Base-by-base conservation (phyloP, 2,329 filamentous ascomycete species). In the Claviceps citrina region DNA sequence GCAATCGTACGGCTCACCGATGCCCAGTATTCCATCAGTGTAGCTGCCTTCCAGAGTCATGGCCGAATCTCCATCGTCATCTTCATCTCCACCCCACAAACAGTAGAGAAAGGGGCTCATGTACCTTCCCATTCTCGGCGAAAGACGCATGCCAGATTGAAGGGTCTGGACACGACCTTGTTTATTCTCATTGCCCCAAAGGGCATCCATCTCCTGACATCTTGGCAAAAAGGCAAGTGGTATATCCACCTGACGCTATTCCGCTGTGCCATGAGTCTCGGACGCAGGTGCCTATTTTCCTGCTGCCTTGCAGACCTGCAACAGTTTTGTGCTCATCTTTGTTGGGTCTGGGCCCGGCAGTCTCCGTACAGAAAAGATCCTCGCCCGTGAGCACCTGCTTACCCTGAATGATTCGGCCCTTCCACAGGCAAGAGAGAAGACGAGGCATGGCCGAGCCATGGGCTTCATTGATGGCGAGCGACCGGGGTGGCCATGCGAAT, bases 381-480 rank as follows among this genome's bases (percentile, higher is more conserved):
- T n/a, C n/a, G n/a, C n/a, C n/a, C n/a, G n/a, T n/a, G n/a, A n/a
- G n/a, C n/a, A n/a, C n/a, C n/a, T n/a, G n/a, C n/a, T n/a, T n/a
- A n/a, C n/a, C n/a, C n/a, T n/a, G n/a, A 18, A 22, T 18, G 12
- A 37, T 42, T 42, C 35, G 40, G 40, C 19, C 35, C 35, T 38
- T 38, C 18, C 35, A 38, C n/a, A 36, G 12, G 22, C 13, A 36
- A 32, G 13, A n/a, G n/a, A n/a, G n/a, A n/a, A 35, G 31, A 22
- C 25, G 33, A 20, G 5, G 31, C 16, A 8, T 15, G 25, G 20
- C 25, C n/a, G n/a, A n/a, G n/a, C n/a, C n/a, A n/a, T n/a, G n/a
- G n/a, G n/a, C n/a, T n/a, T 35, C 18, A 30, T n/a, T 40, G 24
- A 40, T 15, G 18, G 35, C 20, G 40, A 31, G n/a, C n/a, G 35